These are phyloP conservation scores for Trypanosoma cruzi DNA, from an alignment of 208 protist genomes.

Conservation along the genomic window DNA sequence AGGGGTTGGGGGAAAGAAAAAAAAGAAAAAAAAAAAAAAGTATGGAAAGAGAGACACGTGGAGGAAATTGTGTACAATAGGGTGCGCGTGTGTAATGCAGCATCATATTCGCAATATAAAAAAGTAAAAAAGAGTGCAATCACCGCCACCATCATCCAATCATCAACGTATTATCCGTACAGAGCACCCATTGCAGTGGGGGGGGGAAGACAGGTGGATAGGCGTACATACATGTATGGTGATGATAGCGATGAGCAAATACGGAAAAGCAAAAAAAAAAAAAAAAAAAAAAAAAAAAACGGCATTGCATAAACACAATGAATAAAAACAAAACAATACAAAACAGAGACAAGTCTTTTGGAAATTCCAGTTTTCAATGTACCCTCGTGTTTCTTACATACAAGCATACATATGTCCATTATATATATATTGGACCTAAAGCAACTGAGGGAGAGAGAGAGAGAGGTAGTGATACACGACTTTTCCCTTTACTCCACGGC, in stretches of 20 bases:
- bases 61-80: no score
- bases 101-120: not conserved
- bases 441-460: no score
- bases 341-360: no score
- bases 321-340: not conserved
- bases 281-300: slow-evolving; percentile 25
- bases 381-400: no score
- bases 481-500: not conserved
- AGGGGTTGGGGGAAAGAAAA: no score
- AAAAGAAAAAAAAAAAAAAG: no score
- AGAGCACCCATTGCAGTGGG: not conserved
- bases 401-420: no score
- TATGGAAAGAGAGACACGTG: no score
- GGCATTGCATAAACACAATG: slow-evolving; percentile 15
- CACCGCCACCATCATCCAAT: not conserved
- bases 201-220: not conserved
- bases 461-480: slow-evolving; percentile 1
- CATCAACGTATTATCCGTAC: not conserved
- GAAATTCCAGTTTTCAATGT: no score
- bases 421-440: slow-evolving; percentile 2
- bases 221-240: not conserved
- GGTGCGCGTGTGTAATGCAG: no score
- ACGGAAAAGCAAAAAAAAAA: no score
- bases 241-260: not conserved
- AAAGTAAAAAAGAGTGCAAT: not conserved